Evolutionary conservation across 352 stramenopile species (phyloP).

Genomic region (Globisporangium yorkense): DNA sequence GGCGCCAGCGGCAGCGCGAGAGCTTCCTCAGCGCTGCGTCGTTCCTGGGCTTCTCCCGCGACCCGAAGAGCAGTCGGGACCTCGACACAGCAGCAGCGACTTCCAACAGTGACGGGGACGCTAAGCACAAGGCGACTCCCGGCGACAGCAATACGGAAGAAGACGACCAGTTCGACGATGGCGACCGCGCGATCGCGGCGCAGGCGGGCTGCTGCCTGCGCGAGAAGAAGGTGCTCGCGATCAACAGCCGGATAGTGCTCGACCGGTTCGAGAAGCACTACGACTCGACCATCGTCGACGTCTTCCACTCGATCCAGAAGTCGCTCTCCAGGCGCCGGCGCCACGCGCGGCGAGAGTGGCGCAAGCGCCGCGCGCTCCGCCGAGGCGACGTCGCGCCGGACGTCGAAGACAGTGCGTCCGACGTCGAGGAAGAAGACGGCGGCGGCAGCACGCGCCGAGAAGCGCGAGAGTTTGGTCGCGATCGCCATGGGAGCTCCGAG

Average conservation of each 20-base stretch:
- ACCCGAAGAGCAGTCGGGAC: background rate
- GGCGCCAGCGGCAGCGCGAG: conserved; percentile 19
- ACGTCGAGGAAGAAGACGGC: conserved; percentile 9
- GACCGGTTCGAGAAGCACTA: conserved; percentile 57
- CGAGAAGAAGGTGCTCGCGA: conserved; percentile 49
- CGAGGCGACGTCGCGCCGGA: background rate
- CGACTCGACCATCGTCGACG: conserved; percentile 50
- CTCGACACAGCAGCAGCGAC: background rate
- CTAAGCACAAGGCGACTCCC: background rate
- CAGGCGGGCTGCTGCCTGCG: conserved; percentile 28
- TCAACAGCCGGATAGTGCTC: conserved; percentile 45
- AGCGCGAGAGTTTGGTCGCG: conserved; percentile 17
- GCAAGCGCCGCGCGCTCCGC: background rate
- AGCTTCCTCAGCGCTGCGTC: conserved; percentile 23
- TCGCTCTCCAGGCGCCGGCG: conserved; percentile 18
- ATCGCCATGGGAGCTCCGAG: background rate
- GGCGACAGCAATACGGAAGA: conserved; percentile 11
- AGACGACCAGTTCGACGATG: background rate
- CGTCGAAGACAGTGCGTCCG: background rate
- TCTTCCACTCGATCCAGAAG: conserved; percentile 42
- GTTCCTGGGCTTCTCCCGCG: conserved; percentile 11
- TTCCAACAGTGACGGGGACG: background rate
- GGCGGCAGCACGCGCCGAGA: conserved; percentile 21
- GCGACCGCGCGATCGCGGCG: background rate
- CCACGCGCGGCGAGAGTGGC: conserved; percentile 8